These are phyloP conservation scores for Lecanicillium sp. DNA, from an alignment of 2,329 filamentous ascomycete genomes.

Conservation along the genomic window DNA sequence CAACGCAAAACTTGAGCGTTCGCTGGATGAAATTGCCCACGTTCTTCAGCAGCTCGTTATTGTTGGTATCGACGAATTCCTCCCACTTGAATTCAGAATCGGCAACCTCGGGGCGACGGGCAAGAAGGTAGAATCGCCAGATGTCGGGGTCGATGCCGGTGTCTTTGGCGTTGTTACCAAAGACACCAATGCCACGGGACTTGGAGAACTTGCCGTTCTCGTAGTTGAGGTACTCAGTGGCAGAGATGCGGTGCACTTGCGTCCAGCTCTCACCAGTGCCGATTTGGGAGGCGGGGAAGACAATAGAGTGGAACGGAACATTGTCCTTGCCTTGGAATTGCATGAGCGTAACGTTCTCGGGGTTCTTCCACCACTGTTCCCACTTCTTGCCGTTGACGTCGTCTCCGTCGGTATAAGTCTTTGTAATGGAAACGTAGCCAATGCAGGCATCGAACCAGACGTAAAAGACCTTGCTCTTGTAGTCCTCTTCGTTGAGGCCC, in stretches of 20 bases:
- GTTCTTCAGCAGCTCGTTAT: conserved; percentile 76
- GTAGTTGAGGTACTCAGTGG: conserved; percentile 81
- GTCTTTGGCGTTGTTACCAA: conserved; percentile 80
- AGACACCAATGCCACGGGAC: conserved; percentile 81
- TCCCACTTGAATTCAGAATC: conserved; percentile 89
- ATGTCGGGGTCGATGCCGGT: conserved; percentile 79
- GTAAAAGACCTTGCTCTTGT: conserved; percentile 68
- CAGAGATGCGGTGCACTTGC: conserved; percentile 78
- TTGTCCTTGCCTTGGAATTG: conserved; percentile 85
- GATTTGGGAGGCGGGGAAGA: conserved; percentile 82
- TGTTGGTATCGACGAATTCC: conserved; percentile 75
- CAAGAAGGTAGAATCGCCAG: conserved; percentile 89
- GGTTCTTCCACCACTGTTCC: conserved; percentile 92
- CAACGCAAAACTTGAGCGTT: conserved; percentile 66
- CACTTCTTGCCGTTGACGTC: conserved; percentile 53
- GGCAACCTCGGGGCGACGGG: conserved; percentile 73
- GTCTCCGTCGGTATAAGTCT: conserved; percentile 63
- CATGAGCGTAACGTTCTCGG: conserved; percentile 78
- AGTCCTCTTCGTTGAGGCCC: conserved; percentile 44
- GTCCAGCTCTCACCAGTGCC: conserved; percentile 84
- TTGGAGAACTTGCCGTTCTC: conserved; percentile 90
- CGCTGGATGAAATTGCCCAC: conserved; percentile 69
- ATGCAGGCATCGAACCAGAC: conserved; percentile 93
- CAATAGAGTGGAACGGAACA: conserved; percentile 67
- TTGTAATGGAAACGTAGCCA: conserved; percentile 91